Base-by-base conservation (phyloP, 1,139 yeast species). In the Scheffersomyces cryptocercus region DNA sequence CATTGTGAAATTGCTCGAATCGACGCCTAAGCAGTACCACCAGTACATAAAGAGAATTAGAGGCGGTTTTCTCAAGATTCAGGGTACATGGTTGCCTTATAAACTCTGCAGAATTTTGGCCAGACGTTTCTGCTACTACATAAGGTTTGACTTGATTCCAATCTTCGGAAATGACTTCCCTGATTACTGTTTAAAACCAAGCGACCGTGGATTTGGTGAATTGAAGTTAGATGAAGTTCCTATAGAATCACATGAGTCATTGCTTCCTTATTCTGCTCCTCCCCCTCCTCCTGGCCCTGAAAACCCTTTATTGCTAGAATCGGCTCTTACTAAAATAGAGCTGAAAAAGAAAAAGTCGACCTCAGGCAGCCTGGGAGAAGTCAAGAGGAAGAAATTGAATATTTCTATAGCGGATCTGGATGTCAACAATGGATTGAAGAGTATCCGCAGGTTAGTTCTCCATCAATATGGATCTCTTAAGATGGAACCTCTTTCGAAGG, bases 1-100 rank as follows among this genome's bases (percentile, higher is more conserved):
- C 64, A 86, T 88, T 39, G 88, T 84, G 44, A 84, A 83, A 61
- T 68, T 87, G 37, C 70, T 87, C 35, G 95, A 87, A 59, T 81
- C 84, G 42, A 82, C 86, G 28, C 95, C 90, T 4, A 85, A 79
- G 55, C 67, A 77, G 52, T 81, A 79, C 62, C 88, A 84, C 34
- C 70, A 69, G 28, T 79, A 79, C 35, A 80, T 89, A 43, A 81
- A 82, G 53, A 76, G 97, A 39, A 89, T 90, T 15, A 71, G 97
- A 44, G 98, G 98, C 37, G 98, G 97, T 3, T 88, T 84, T 56
- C 75, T 91, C 53, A 90, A 89, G 70, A 88, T 91, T 54, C 98
- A 91, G 67, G 98, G 98, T 2, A 89, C 97, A 4, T 91, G 97
- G 97, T 68, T 90, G 35, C 95, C 97, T 1, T 85, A 69, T 59